Base-by-base conservation (phyloP, 2,329 filamentous ascomycete genomes). In the Sporothrix brasiliensis region DNA sequence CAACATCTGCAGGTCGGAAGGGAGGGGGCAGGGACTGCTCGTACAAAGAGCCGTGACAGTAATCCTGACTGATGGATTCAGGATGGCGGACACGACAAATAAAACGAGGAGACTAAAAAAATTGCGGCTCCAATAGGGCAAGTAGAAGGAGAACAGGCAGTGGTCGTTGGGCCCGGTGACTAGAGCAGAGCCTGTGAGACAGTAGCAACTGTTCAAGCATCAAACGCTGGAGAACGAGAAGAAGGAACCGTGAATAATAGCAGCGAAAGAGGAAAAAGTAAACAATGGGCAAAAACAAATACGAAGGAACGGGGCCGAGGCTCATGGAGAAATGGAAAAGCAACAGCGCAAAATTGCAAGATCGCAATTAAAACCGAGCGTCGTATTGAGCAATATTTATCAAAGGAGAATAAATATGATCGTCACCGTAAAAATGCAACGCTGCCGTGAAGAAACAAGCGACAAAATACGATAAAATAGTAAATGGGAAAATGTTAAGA, bases 221-320 rank as follows among this genome's bases (percentile, higher is more conserved):
- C 44, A 65, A 54, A 68, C 52, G 66, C 52, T 44, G 50, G 52
- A 68, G 66, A 68, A 65, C 50, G 27, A 27, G 34, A 68, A 56
- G 27, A 68, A 68, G 27, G n/a, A 68, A 44, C 34, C 56, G 44
- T 47, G 52, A 27, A 47, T 58, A 34, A 21, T 16, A 39, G 56
- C 13, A 47, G 58, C 39, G 13, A 21, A 63, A 47, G 39, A 47
- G 34, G 34, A 44, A 39, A 56, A 47, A 47, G 30, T 14, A 44
- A 56, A n/a, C 34, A 47, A 27, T 41, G 21, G 24, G 60, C 19
- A 52, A 13, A 54, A 53, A 27, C 34, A 67, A 67, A 39, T 30
- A 67, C 13, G 19, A 24, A 21, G 63, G 10, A 53, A 34, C n/a
- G 21, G 14, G 11, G 44, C 61, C 44, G 30, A 49, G 50, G 61